Base-by-base conservation (phyloP, 805 yeast species). In the Candida piceae region DNA sequence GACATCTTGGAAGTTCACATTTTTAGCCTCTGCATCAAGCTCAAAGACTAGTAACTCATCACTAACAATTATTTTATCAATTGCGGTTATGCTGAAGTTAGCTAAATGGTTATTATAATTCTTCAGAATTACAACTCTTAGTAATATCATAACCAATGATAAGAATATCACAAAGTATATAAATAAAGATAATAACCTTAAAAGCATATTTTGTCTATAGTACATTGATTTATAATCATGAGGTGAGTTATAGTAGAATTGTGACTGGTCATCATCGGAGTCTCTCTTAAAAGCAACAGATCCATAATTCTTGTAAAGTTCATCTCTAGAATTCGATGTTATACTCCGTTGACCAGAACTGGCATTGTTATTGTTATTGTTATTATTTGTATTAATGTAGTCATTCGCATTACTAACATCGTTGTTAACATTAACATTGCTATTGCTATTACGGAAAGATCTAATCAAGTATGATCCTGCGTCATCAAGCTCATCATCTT, bases 11-110 rank as follows among this genome's bases (percentile, higher is more conserved):
- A 54, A 39, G 38, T 62, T 61, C 7, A 39, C 29, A 42, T 61
- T 59, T 11, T 29, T 45, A 1, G 60, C 45, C 8, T 29, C 13
- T 4, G 58, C 50, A 7, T 45, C 45, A n/a, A 62, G 34, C 37
- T 62, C 66, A 35, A 62, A 48, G 15, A 59, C 43, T 15, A 62
- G 37, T 19, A 62, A 31, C 20, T 56, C 60, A 19, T 57, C 58
- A 28, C 59, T 57, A 8, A 61, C 47, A 24, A 62, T 48, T 5
- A 61, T 44, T 31, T 55, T 58, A 9, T 57, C 55, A 4, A 62
- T 30, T 5, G 41, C 40, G 2, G 31, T 34, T 7, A 62, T 46
- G 10, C 45, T 42, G 39, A 62, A 59, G 12, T 43, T 39, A 0
- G 32, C 29, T 8, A 62, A 31, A 21, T 49, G 49, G 38, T 55